Percentiles rank a stretch among this genome's conserved stretches.
Evolutionary conservation across 495 filamentous ascomycete genomes (phyloP).

Genomic region (Neurospora sp.): DNA sequence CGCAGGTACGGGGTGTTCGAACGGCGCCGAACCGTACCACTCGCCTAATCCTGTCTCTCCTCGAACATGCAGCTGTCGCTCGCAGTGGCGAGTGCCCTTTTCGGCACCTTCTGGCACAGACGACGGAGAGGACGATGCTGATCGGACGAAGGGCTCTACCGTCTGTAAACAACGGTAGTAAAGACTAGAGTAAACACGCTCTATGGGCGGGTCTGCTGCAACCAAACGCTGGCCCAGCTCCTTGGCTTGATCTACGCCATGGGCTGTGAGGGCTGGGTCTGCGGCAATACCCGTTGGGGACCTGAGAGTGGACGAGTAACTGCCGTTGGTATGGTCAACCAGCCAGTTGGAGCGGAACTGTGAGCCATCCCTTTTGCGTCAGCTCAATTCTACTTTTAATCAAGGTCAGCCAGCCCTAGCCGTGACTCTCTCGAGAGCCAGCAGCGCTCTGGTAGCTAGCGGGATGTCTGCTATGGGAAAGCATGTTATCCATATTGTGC

Average conservation of each 20-base stretch:
- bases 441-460: not conserved
- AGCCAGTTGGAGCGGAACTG: constrained; percentile 87
- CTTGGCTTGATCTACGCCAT: constrained; percentile 75
- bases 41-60: constrained; percentile 75
- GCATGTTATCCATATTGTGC: not conserved
- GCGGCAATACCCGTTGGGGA: constrained; percentile 77
- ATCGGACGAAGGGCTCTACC: constrained; percentile 56
- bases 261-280: constrained; percentile 76
- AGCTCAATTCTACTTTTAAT: not conserved
- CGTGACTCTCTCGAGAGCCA: not conserved
- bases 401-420: not conserved
- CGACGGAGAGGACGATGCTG: constrained; percentile 27
- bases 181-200: constrained; percentile 71
- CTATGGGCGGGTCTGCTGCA: constrained; percentile 52
- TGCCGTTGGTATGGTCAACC: constrained; percentile 67
- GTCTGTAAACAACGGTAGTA: constrained; percentile 94
- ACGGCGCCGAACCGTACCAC: constrained; percentile 77
- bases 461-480: not conserved
- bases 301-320: constrained; percentile 54
- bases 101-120: not conserved
- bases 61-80: constrained; percentile 31
- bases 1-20: constrained; percentile 76
- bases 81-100: not conserved
- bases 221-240: constrained; percentile 61
- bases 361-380: not conserved